Evolutionary conservation across 2,329 filamentous ascomycete genomes (phyloP).

Genomic region (Pseudogymnoascus sp.): DNA sequence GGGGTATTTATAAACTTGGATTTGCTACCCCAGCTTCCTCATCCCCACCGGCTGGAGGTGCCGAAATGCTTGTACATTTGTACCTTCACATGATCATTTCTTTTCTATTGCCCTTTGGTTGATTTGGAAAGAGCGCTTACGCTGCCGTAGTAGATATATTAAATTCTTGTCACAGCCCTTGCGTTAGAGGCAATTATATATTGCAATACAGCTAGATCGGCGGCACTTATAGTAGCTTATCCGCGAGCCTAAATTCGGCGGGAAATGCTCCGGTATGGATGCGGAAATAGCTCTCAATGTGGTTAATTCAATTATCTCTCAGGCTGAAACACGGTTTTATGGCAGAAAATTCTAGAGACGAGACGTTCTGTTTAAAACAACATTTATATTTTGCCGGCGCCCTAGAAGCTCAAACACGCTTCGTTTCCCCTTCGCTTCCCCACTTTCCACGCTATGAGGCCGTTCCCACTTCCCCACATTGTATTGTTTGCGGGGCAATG

Average conservation of each 20-base stretch:
- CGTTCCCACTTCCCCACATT: not conserved
- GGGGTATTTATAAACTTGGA: constrained; percentile 23
- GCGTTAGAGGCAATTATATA: constrained; percentile 1
- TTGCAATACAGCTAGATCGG: not conserved
- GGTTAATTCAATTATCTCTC: not conserved
- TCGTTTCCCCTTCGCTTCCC: constrained; percentile 1
- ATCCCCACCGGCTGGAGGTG: constrained; percentile 15
- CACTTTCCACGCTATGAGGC: not conserved
- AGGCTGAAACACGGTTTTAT: not conserved
- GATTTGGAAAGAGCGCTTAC: constrained; percentile 21
- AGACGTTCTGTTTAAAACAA: not conserved
- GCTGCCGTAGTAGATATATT: constrained; percentile 23
- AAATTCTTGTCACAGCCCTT: constrained; percentile 12
- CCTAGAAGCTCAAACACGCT: not conserved
- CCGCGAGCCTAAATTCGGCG: constrained; percentile 1
- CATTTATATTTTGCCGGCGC: not conserved
- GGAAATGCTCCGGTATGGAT: not conserved
- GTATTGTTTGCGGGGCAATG: not conserved
- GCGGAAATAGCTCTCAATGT: not conserved
- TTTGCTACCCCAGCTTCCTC: constrained; percentile 16
- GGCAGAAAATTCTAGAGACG: not conserved
- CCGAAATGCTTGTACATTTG: constrained; percentile 14
- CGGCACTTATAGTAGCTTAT: constrained; percentile 1
- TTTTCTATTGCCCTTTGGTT: constrained; percentile 4
- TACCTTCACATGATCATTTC: constrained; percentile 12